A percentile compares a stretch with the other conserved stretches of the same genome.
Evolutionary conservation across 2,329 filamentous ascomycete genomes (phyloP).

Genomic region (Calonectria naviculata): DNA sequence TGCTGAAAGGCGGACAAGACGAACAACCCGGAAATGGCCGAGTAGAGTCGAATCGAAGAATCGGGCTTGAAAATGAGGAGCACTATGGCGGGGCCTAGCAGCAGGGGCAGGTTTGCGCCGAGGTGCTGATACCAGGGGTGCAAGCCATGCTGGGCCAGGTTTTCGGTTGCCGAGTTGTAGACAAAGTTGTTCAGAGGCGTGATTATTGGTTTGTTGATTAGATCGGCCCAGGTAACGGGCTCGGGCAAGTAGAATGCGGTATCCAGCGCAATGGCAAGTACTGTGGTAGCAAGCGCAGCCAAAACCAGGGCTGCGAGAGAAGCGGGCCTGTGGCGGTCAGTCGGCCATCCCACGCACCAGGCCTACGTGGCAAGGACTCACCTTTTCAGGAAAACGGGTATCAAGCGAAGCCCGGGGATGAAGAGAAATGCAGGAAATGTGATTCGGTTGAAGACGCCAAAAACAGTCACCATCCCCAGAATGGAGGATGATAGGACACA

Average conservation of each 20-base stretch:
- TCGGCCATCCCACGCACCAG: constrained; percentile 17
- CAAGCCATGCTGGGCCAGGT: constrained; percentile 80
- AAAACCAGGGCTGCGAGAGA: constrained; percentile 72
- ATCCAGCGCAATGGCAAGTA: constrained; percentile 82
- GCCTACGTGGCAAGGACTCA: constrained; percentile 54
- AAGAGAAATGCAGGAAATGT: constrained; percentile 95
- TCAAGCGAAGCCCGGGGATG: constrained; percentile 82
- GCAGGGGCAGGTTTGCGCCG: constrained; percentile 74
- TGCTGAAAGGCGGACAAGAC: constrained; percentile 81
- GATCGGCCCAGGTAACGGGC: constrained; percentile 71
- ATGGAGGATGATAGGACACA: constrained; percentile 81
- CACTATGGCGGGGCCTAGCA: constrained; percentile 76
- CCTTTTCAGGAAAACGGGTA: constrained; percentile 88
- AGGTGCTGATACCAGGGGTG: constrained; percentile 85
- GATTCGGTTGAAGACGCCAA: constrained; percentile 95
- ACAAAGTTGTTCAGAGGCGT: constrained; percentile 82
- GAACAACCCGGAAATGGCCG: constrained; percentile 77
- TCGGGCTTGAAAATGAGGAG: constrained; percentile 70
- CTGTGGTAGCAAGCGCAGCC: constrained; percentile 74
- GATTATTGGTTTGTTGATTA: constrained; percentile 74
- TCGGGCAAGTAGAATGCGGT: constrained; percentile 82
- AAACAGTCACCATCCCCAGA: constrained; percentile 83
- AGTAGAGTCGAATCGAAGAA: constrained; percentile 72
- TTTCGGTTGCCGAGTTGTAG: constrained; percentile 78
- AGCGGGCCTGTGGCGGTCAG: constrained; percentile 58